Evolutionary conservation across 78 protist genomes (phyloP).

Genomic region (Emiliania huxleyi): DNA sequence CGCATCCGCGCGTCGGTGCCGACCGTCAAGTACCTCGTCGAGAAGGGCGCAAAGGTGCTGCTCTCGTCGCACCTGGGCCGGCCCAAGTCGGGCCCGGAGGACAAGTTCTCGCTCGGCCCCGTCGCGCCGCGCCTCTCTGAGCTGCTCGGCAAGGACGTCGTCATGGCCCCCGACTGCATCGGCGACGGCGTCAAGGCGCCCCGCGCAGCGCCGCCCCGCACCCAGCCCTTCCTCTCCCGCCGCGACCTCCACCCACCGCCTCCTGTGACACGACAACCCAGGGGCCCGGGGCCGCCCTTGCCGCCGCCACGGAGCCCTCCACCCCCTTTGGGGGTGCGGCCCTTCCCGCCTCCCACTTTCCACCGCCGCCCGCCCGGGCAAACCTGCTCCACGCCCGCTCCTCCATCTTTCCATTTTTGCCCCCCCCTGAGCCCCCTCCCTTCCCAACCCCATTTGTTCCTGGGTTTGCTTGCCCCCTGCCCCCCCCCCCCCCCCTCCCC

Average conservation of each 20-base stretch:
- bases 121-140: constrained; percentile 53
- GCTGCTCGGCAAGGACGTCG: constrained; percentile 43
- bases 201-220: background rate
- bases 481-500: background rate
- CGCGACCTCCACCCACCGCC: background rate
- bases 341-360: too few relatives aligned
- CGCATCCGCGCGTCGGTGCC: constrained; percentile 71
- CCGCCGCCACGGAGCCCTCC: too few relatives aligned
- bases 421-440: too few relatives aligned
- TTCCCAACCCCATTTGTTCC: too few relatives aligned
- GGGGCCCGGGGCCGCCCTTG: too few relatives aligned
- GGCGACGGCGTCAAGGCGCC: constrained; percentile 29
- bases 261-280: too few relatives aligned
- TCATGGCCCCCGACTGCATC: constrained; percentile 49
- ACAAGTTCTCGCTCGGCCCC: constrained; percentile 65
- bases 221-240: background rate
- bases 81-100: constrained; percentile 62
- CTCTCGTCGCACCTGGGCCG: constrained; percentile 75
- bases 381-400: too few relatives aligned
- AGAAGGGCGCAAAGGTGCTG: constrained; percentile 56
- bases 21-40: constrained; percentile 59
- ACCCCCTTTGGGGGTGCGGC: too few relatives aligned
- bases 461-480: background rate
- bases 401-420: too few relatives aligned
- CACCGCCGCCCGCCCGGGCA: too few relatives aligned